Evolutionary conservation across 108 stramenopile genomes (phyloP), one percentile per base, ranked within the genome.

Genomic region (Nitzschia sp.): DNA sequence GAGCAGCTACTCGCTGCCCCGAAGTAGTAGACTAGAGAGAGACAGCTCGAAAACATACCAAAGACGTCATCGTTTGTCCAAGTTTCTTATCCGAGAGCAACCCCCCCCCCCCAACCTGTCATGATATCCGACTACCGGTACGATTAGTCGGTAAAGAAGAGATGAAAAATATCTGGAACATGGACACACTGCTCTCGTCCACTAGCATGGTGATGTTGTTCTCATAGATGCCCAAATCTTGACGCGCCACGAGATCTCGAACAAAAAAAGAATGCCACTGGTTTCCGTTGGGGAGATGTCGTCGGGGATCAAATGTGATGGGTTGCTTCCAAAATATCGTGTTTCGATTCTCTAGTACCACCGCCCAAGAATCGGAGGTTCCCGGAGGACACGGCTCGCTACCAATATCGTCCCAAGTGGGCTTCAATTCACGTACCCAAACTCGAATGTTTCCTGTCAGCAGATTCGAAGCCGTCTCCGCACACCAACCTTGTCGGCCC

Each of bases 401-500:
- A 8, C 17, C 9, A 9, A 13, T 13, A 22, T n/a, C 48, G 21
- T 50, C 48, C 56, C 30, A 50, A 19, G 53, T 55, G 17, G 66
- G 66, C 1, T n/a, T 9, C 4, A 67, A 27, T 33, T 67, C 66
- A 9, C 54, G 21, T 11, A 67, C 66, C 66, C 66, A 67, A 25
- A 67, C 36, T 8, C 66, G 3, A 19, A 17, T 27, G 17, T 33
- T 15, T 1, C 26, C 22, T n/a, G n/a, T n/a, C n/a, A n/a, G n/a
- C n/a, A n/a, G n/a, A n/a, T n/a, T n/a, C n/a, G n/a, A n/a, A 1
- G 38, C 0, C 15, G 53, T 67, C 11, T 55, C 66, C 15, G 66
- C 66, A 55, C 53, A 67, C 66, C 66, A 67, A 15, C 68, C 68
- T 69, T 69, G 68, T 8, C 58, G 56, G 3, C 68, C 68, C 26